Conservation (phyloP, 2,329 filamentous ascomycete species). For the Thermothelomyces thermophilus region DNA sequence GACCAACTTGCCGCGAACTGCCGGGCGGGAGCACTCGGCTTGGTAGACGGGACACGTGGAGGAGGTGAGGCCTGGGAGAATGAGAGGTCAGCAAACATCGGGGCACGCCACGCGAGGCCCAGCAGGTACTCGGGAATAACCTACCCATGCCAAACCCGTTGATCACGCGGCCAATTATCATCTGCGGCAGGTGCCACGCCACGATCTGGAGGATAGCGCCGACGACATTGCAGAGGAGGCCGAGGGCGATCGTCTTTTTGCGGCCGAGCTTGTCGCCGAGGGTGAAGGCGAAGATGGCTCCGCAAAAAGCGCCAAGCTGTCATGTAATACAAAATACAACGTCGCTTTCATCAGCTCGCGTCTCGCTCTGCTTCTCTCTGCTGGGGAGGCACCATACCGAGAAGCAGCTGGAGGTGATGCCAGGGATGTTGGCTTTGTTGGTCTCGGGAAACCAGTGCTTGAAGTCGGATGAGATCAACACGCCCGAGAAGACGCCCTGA, state of each 20-base stretch:
- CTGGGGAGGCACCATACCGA: neutral
- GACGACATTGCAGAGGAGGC: slow-evolving; percentile 5
- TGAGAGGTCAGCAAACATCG: neutral
- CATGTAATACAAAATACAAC: no score
- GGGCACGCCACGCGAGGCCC: no score
- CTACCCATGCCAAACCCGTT: slow-evolving; percentile 9
- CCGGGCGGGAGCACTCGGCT: slow-evolving; percentile 7
- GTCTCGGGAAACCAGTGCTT: slow-evolving; percentile 9
- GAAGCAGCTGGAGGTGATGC: slow-evolving; percentile 7
- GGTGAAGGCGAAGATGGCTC: slow-evolving; percentile 9
- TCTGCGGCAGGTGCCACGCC: slow-evolving; percentile 7
- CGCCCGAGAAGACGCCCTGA: slow-evolving; percentile 8
- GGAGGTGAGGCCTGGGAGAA: slow-evolving; percentile 2
- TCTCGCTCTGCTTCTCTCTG: no score
- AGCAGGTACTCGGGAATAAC: no score
- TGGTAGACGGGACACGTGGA: slow-evolving; percentile 10
- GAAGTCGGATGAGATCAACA: slow-evolving; percentile 8
- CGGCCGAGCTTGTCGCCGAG: slow-evolving; percentile 9
- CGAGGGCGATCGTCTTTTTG: slow-evolving; percentile 7
- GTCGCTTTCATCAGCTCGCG: no score
- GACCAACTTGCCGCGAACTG: slow-evolving; percentile 6
- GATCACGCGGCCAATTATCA: slow-evolving; percentile 9
- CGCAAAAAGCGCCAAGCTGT: slow-evolving; percentile 8
- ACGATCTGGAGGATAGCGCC: slow-evolving; percentile 8
- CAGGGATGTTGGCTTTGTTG: slow-evolving; percentile 4